These are phyloP conservation scores for Vitellaria paradoxa DNA, from an alignment of 179 eudicot genomes.

Conservation along the genomic window DNA sequence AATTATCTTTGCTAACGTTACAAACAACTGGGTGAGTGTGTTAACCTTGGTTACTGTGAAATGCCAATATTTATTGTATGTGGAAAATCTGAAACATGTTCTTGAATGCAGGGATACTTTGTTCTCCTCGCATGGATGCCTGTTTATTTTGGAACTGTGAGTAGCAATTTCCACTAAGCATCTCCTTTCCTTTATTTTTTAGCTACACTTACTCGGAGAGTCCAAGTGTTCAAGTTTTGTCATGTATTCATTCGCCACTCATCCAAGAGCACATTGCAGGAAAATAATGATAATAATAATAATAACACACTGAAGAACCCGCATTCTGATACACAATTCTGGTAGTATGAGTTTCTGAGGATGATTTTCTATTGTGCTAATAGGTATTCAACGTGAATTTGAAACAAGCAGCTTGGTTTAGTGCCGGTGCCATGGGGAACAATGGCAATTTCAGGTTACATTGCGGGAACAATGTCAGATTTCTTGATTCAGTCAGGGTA, in stretches of 20 bases:
- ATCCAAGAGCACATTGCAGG: too few relatives aligned
- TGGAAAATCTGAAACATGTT: slow-evolving; percentile 2
- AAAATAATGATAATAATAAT: too few relatives aligned
- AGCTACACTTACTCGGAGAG: not conserved
- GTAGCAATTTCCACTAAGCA: slow-evolving; percentile 16
- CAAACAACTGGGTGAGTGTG: slow-evolving; percentile 80
- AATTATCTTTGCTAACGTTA: slow-evolving; percentile 72
- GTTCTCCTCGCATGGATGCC: slow-evolving; percentile 99
- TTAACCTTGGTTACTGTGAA: not conserved
- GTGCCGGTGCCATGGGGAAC: slow-evolving; percentile 98
- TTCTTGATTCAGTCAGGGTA: slow-evolving; percentile 61
- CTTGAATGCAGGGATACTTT: slow-evolving; percentile 83
- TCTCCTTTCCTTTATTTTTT: not conserved
- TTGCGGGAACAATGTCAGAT: slow-evolving; percentile 80
- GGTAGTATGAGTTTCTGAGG: not conserved
- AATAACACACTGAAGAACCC: too few relatives aligned
- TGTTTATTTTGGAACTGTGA: slow-evolving; percentile 85
- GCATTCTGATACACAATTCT: too few relatives aligned
- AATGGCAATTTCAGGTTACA: slow-evolving; percentile 84
- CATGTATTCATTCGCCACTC: not conserved
- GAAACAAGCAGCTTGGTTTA: slow-evolving; percentile 96
- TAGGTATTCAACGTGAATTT: slow-evolving; percentile 78
- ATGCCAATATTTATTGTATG: not conserved
- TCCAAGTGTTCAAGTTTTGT: not conserved
- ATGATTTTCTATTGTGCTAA: slow-evolving; percentile 1